Percentiles rank a stretch among this genome's conserved stretches.
Evolutionary conservation across 306 rosid species (phyloP).

Genomic region (Cyclanthera cordifolia): DNA sequence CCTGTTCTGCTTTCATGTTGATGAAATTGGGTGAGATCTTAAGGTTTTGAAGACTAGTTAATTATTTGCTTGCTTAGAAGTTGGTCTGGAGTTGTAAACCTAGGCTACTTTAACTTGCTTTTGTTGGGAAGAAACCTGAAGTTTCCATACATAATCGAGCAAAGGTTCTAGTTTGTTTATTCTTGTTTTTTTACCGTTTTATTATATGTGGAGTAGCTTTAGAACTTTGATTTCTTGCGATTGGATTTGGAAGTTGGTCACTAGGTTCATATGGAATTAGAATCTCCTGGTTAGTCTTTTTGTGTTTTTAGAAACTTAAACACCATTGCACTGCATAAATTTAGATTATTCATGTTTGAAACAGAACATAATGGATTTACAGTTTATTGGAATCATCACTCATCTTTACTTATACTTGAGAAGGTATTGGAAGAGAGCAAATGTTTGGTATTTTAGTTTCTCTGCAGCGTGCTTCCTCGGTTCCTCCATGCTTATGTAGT

Average conservation of each 20-base stretch:
- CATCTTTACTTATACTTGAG: neutral
- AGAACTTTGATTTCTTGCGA: neutral
- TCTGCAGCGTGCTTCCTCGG: neutral
- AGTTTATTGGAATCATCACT: neutral
- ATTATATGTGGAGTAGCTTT: neutral
- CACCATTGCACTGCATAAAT: neutral
- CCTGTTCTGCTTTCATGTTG: neutral
- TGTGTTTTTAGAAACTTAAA: neutral
- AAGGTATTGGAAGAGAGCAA: neutral
- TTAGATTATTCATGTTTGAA: neutral
- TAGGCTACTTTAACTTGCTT: neutral
- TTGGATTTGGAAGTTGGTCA: neutral
- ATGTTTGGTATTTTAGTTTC: neutral
- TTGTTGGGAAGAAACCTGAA: neutral
- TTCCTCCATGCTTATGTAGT: neutral
- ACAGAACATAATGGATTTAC: neutral
- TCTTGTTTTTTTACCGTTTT: neutral
- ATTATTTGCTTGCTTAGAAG: neutral
- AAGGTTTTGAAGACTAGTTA: neutral
- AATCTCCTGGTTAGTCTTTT: neutral
- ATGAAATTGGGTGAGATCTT: neutral
- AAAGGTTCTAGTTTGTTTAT: neutral
- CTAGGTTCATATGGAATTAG: neutral
- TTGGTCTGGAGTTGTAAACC: neutral
- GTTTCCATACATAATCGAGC: neutral